Evolutionary conservation across 148 eudicot genomes (phyloP).

Genomic region (Camellia japonica): DNA sequence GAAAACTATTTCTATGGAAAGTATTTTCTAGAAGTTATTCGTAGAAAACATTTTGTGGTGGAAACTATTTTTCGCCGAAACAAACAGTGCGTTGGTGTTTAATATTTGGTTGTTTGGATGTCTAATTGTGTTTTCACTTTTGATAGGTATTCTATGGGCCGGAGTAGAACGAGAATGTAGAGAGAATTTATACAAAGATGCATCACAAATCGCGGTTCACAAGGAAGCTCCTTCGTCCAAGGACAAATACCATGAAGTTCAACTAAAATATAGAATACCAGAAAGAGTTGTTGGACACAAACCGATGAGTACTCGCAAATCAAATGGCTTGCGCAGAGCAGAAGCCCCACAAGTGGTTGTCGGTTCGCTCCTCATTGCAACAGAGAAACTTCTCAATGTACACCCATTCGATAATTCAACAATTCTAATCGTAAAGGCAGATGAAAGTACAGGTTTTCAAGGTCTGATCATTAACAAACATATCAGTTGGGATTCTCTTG

Average conservation of each 20-base stretch:
- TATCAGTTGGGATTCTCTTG: constrained; percentile 62
- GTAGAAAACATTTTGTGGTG: no score
- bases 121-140: constrained; percentile 9
- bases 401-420: constrained; percentile 50
- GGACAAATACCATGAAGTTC: constrained; percentile 31
- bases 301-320: constrained; percentile 11
- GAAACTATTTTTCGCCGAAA: no score
- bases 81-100: background rate
- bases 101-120: background rate
- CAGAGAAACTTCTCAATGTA: constrained; percentile 45
- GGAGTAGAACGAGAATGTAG: constrained; percentile 25
- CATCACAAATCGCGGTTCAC: background rate
- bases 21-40: no score
- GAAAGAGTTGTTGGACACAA: constrained; percentile 20
- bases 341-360: constrained; percentile 28
- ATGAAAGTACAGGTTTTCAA: constrained; percentile 55
- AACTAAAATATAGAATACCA: constrained; percentile 22
- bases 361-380: constrained; percentile 72
- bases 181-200: constrained; percentile 20
- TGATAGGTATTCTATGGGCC: constrained; percentile 38
- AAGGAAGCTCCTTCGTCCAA: constrained; percentile 21
- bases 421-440: constrained; percentile 63
- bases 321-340: constrained; percentile 16
- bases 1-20: no score
- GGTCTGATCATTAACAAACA: constrained; percentile 76